Conservation (phyloP, 257 asterid species). For the Primulina eburnea region DNA sequence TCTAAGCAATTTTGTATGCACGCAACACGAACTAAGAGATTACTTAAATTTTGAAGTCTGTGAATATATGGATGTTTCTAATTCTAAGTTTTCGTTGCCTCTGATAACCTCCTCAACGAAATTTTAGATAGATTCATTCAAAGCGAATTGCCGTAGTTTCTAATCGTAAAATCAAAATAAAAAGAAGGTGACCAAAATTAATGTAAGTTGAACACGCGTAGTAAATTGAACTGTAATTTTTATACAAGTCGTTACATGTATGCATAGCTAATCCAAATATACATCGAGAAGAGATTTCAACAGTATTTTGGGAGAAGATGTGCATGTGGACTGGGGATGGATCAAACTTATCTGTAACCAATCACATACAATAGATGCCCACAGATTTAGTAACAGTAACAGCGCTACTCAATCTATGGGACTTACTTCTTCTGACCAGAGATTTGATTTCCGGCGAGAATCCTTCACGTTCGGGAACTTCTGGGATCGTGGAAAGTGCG, state of each 20-base stretch:
- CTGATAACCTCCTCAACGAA: too few species aligned
- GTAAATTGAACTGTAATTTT: background rate
- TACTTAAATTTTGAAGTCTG: too few species aligned
- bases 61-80: too few species aligned
- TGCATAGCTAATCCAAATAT: background rate
- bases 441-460: conserved; percentile 61
- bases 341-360: background rate
- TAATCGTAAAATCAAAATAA: too few species aligned
- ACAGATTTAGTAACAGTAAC: conserved; percentile 23
- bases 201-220: too few species aligned
- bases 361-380: conserved; percentile 56
- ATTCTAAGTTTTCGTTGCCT: background rate
- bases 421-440: conserved; percentile 54
- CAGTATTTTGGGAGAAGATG: background rate
- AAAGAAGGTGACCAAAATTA: background rate
- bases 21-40: too few species aligned
- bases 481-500: conserved; percentile 58
- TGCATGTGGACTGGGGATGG: background rate
- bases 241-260: background rate
- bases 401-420: conserved; percentile 40
- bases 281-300: background rate
- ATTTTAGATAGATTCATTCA: background rate
- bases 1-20: too few species aligned
- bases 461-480: conserved; percentile 50
- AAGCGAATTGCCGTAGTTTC: background rate